A percentile compares a stretch with the other conserved stretches of the same genome.
Conservation (phyloP, 169 alveolate genomes). For the Plasmodium chabaudi region DNA sequence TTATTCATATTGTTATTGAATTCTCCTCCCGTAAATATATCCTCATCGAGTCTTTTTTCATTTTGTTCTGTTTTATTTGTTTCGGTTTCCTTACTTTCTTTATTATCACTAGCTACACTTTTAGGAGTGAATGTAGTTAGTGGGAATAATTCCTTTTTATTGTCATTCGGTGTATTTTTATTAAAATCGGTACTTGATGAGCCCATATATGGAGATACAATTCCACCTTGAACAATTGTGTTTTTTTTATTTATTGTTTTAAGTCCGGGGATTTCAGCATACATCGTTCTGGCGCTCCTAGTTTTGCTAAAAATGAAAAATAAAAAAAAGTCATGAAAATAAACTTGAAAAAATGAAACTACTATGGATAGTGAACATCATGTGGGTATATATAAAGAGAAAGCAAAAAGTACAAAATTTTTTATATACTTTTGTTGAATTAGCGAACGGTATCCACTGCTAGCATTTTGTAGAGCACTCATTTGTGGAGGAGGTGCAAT, state of each 20-base stretch:
- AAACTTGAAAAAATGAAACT: too few relatives aligned
- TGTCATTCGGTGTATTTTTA: slow-evolving; percentile 38
- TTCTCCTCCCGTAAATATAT: neutral
- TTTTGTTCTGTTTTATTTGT: neutral
- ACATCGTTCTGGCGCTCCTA: slow-evolving; percentile 79
- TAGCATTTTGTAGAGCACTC: slow-evolving; percentile 40
- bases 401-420: slow-evolving; percentile 47
- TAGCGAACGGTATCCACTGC: slow-evolving; percentile 44
- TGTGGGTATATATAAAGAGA: neutral
- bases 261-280: slow-evolving; percentile 85
- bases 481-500: slow-evolving; percentile 64
- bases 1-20: too few relatives aligned
- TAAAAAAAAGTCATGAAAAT: too few relatives aligned
- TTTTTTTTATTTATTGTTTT: slow-evolving; percentile 76
- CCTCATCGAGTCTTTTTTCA: neutral
- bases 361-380: neutral
- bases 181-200: slow-evolving; percentile 73
- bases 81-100: neutral
- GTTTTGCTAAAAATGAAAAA: slow-evolving; percentile 68
- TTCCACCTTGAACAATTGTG: slow-evolving; percentile 46
- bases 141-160: slow-evolving; percentile 23
- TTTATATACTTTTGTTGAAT: slow-evolving; percentile 62
- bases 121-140: slow-evolving; percentile 14
- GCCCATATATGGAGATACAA: slow-evolving; percentile 75
- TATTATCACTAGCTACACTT: slow-evolving; percentile 11